These are phyloP conservation scores for Sistotremastrum suecicum DNA, from an alignment of 768 basidiomycete genomes.

Conservation along the genomic window DNA sequence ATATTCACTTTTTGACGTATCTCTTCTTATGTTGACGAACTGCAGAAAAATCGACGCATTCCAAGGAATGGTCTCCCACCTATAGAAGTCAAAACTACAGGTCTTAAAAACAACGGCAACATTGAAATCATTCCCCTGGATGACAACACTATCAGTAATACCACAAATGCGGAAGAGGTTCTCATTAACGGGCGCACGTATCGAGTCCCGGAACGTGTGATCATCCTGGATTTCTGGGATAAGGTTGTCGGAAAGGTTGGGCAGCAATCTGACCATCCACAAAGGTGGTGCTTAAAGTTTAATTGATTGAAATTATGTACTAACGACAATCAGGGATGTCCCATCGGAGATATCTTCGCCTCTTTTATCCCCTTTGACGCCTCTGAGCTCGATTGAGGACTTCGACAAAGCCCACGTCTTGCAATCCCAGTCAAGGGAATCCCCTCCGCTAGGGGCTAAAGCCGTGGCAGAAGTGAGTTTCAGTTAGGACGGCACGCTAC, in stretches of 20 bases:
- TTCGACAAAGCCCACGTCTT: slow-evolving; percentile 19
- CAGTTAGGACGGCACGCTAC: too few species aligned
- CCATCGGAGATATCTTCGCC: slow-evolving; percentile 30
- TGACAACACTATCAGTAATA: slow-evolving; percentile 24
- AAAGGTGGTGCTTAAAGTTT: slow-evolving; percentile 7
- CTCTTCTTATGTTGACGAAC: slow-evolving; percentile 1
- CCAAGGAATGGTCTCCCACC: slow-evolving; percentile 54
- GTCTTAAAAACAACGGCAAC: slow-evolving; percentile 81
- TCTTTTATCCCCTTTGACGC: slow-evolving; percentile 60
- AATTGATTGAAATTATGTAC: not conserved
- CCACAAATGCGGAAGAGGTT: slow-evolving; percentile 60
- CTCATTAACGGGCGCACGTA: slow-evolving; percentile 82
- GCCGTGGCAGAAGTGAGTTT: too few species aligned
- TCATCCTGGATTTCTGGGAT: slow-evolving; percentile 93
- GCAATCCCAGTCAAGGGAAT: too few species aligned
- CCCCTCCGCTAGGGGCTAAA: too few species aligned
- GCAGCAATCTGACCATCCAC: slow-evolving; percentile 9
- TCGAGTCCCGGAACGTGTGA: slow-evolving; percentile 81
- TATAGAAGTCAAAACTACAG: slow-evolving; percentile 62
- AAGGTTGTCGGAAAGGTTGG: slow-evolving; percentile 40
- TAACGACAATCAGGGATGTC: slow-evolving; percentile 8
- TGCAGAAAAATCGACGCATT: slow-evolving; percentile 67
- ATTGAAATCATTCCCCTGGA: slow-evolving; percentile 74
- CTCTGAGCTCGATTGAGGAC: slow-evolving; percentile 60
- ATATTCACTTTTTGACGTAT: slow-evolving; percentile 5